Conservation (phyloP, 2,329 filamentous ascomycete species). For the Hymenoscyphus linearis region DNA sequence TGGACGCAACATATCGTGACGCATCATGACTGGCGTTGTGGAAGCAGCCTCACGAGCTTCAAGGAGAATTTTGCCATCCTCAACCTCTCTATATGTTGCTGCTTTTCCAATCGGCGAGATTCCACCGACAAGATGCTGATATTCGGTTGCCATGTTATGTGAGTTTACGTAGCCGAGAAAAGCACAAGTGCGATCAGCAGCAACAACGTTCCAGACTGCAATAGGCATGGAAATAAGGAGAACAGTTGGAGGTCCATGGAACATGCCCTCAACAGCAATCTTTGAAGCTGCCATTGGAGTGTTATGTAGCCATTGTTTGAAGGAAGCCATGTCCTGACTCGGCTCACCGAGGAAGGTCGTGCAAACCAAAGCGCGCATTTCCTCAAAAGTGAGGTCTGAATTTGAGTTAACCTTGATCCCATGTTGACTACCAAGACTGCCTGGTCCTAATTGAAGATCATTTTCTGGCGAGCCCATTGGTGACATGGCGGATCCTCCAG, state of each 20-base stretch:
- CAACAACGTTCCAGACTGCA: constrained; percentile 57
- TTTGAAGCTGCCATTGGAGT: constrained; percentile 51
- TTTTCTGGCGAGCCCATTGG: constrained; percentile 27
- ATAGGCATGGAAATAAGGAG: constrained; percentile 61
- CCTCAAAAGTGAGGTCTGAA: constrained; percentile 54
- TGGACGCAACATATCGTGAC: constrained; percentile 35
- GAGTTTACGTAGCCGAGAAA: constrained; percentile 62
- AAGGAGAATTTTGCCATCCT: constrained; percentile 52
- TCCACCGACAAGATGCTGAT: constrained; percentile 51
- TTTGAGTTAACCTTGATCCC: constrained; percentile 26
- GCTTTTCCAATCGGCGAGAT: constrained; percentile 35
- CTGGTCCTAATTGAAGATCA: constrained; percentile 19
- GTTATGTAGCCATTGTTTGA: constrained; percentile 61
- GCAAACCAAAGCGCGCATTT: constrained; percentile 58
- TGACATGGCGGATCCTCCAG: constrained; percentile 32
- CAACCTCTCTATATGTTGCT: constrained; percentile 47
- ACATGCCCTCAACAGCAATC: constrained; percentile 63
- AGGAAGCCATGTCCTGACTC: constrained; percentile 60
- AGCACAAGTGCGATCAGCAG: constrained; percentile 62
- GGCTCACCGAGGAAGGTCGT: constrained; percentile 63
- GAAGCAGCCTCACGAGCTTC: constrained; percentile 35
- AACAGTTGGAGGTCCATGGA: constrained; percentile 61
- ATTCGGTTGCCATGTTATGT: constrained; percentile 61
- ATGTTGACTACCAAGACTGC: constrained; percentile 20
- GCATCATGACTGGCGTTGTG: constrained; percentile 34